These are phyloP conservation scores for Fusarium sp. DNA, from an alignment of 2,329 filamentous ascomycete genomes.

Conservation along the genomic window DNA sequence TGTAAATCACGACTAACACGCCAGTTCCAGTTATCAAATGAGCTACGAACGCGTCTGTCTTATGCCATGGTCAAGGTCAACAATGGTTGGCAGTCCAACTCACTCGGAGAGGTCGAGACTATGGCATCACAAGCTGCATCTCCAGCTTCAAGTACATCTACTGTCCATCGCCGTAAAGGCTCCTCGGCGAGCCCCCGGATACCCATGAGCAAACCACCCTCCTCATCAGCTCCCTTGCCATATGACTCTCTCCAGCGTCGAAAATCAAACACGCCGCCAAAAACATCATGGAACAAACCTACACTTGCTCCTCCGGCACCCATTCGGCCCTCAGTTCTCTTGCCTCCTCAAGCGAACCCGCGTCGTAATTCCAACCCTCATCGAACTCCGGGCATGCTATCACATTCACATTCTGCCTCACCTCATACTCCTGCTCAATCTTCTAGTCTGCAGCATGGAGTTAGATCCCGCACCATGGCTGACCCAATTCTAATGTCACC, in stretches of 20 bases:
- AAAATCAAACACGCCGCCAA: slow-evolving; percentile 58
- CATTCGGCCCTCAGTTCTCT: slow-evolving; percentile 65
- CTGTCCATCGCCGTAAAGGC: slow-evolving; percentile 66
- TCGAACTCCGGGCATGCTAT: slow-evolving; percentile 66
- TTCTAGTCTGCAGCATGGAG: slow-evolving; percentile 49
- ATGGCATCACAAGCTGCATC: slow-evolving; percentile 79
- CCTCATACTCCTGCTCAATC: slow-evolving; percentile 61
- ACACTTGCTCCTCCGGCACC: slow-evolving; percentile 68
- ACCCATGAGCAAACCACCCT: slow-evolving; percentile 47
- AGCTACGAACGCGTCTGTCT: slow-evolving; percentile 86
- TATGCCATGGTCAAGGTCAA: slow-evolving; percentile 97
- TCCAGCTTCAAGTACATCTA: slow-evolving; percentile 71
- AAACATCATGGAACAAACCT: slow-evolving; percentile 54
- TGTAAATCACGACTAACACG: slow-evolving; percentile 35
- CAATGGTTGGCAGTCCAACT: slow-evolving; percentile 87
- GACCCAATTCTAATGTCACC: slow-evolving; percentile 76
- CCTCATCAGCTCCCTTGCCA: slow-evolving; percentile 53
- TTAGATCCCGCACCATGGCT: slow-evolving; percentile 55
- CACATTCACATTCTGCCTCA: slow-evolving; percentile 64
- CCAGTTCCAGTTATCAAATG: slow-evolving; percentile 75
- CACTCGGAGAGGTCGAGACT: slow-evolving; percentile 83
- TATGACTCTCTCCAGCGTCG: slow-evolving; percentile 46
- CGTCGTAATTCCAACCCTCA: slow-evolving; percentile 67
- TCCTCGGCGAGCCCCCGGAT: slow-evolving; percentile 70
- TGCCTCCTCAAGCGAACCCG: slow-evolving; percentile 56